A percentile compares a stretch with the other conserved stretches of the same genome.
Conservation (phyloP, 2,329 filamentous ascomycete species). For the Beauveria bassiana region DNA sequence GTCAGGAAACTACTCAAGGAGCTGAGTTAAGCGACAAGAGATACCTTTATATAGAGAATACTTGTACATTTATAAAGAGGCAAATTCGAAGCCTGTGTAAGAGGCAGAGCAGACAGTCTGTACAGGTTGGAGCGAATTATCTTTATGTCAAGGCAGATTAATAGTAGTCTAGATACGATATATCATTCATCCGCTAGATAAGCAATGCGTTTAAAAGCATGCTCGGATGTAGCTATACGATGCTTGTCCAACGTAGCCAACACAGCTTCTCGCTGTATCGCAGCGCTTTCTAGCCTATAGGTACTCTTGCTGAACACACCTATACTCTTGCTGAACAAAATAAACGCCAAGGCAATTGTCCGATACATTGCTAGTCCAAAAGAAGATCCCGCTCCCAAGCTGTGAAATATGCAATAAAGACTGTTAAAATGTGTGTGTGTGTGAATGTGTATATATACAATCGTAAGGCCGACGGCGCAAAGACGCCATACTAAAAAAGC, state of each 20-base stretch:
- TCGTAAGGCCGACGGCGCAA: neutral
- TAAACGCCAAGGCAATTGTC: neutral
- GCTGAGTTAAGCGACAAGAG: conserved; percentile 31
- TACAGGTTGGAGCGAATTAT: too few species aligned
- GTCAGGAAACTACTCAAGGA: conserved; percentile 59
- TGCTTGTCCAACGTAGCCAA: too few species aligned
- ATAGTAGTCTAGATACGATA: too few species aligned
- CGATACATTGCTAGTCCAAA: neutral
- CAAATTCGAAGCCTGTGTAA: neutral
- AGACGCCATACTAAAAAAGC: neutral
- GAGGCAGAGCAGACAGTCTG: neutral
- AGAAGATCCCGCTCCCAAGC: neutral
- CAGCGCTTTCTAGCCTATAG: neutral
- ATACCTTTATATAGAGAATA: too few species aligned
- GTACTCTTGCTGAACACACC: neutral
- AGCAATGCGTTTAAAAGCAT: too few species aligned
- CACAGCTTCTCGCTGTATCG: too few species aligned
- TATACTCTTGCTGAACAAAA: neutral
- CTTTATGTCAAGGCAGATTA: too few species aligned
- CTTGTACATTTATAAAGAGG: too few species aligned
- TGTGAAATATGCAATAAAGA: neutral
- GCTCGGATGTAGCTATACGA: too few species aligned
- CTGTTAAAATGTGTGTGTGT: neutral
- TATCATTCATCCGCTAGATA: too few species aligned
- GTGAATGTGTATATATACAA: neutral